A percentile compares a stretch with the other conserved stretches of the same genome.
Evolutionary conservation across 169 alveolate genomes (phyloP).

Genomic region (Plasmodium inui): DNA sequence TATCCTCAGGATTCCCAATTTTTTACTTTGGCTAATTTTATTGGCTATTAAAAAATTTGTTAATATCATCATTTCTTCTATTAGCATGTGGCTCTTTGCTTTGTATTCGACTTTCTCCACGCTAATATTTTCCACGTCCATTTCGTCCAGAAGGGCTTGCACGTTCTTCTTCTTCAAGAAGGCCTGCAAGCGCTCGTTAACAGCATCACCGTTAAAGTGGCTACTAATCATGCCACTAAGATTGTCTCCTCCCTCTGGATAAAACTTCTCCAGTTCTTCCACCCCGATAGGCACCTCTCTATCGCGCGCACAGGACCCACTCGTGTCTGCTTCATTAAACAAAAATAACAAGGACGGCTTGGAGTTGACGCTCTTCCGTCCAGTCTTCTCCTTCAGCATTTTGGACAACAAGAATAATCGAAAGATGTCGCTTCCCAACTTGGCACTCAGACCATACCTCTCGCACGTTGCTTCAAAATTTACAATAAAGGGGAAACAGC

Average conservation of each 20-base stretch:
- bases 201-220: neutral
- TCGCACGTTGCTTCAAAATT: conserved; percentile 29
- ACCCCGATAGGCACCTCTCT: conserved; percentile 15
- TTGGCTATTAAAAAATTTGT: conserved; percentile 86
- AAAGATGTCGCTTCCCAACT: conserved; percentile 65
- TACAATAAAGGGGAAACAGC: neutral
- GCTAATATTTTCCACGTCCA: conserved; percentile 53
- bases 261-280: conserved; percentile 1
- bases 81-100: conserved; percentile 83
- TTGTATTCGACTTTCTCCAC: conserved; percentile 50
- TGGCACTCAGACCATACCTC: conserved; percentile 7
- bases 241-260: neutral
- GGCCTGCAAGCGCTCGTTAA: neutral
- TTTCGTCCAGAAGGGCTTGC: conserved; percentile 19
- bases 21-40: conserved; percentile 74
- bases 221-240: neutral
- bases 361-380: conserved; percentile 34
- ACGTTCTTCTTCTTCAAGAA: neutral
- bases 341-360: conserved; percentile 27
- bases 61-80: conserved; percentile 88
- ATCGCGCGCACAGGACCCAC: neutral
- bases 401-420: conserved; percentile 41
- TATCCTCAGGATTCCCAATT: conserved; percentile 77
- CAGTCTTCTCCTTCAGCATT: conserved; percentile 34
- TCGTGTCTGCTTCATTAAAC: neutral